Evolutionary conservation across 495 filamentous ascomycete species (phyloP), one percentile per base, ranked within the genome.

Genomic region (Neurospora cerealis): DNA sequence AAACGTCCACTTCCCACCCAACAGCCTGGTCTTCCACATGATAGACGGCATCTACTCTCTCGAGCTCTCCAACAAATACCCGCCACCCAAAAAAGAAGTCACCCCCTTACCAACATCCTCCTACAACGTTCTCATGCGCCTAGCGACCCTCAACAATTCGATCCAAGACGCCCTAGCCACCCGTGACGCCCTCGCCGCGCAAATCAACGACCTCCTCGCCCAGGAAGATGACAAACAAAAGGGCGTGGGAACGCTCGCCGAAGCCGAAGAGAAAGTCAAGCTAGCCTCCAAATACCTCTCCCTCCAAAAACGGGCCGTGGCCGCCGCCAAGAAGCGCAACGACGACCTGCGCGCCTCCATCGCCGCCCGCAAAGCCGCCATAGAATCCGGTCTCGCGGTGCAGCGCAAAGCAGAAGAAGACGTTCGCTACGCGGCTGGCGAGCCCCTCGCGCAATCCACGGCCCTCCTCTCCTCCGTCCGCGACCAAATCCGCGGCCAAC

Each of bases 141-240:
- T 99, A 38, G 91, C 92, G 17, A 98, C 93, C 71, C 84, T 99
- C 44, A 94, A 97, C 74, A 92, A 94, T 77, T 97, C 94, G 73
- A 92, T 98, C 41, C 93, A 97, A 81, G 96, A 99, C 78, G 94
- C 95, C 6, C 80, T 97, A 1, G 87, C 88, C 1, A 98, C 93
- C 0, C 87, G 93, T 5, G 90, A 92, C 73, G 87, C 87, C 70
- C 82, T 99, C 10, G 88, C 93, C 11, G 80, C 86, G 10, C 93
- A 97, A 74, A 97, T 98, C 74, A 92, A 89, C 77, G 81, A 84
- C 1, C 86, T 97, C 24, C 83, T 98, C 19, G 82, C 89, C 24
- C 80, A 85, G 9, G 77, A 79, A 69, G 78, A 82, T 0, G 75
- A 78, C 2, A 81, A 90, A 71, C 82, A 87, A 70, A 46, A 72